Base-by-base conservation (phyloP, 495 filamentous ascomycete species). In the Podospora pseudopauciseta region DNA sequence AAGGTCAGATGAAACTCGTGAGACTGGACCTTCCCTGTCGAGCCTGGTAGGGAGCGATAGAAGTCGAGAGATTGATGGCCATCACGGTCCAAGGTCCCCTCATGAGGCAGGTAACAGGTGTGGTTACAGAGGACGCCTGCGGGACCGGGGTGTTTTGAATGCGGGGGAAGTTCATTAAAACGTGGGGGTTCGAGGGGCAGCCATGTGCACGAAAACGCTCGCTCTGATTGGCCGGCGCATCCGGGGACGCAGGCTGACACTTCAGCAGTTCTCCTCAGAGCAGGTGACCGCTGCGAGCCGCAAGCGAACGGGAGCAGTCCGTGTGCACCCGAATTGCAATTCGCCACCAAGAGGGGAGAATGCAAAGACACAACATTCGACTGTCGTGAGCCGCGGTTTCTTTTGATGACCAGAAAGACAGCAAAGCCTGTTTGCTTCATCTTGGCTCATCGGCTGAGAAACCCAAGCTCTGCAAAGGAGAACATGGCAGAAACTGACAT, bases 271-370 rank as follows among this genome's bases (percentile, higher is more conserved):
- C 39, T 49, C 15, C 39, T 13, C 39, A 49, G 39, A 13, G 39
- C 39, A 49, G 39, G 39, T 49, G 39, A 49, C 39, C 5, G 39
- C 39, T 13, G 39, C 30, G 59, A 61, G 59, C 59, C 59, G 59
- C 59, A 61, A 61, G 59, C 59, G 20, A 61, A 26, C 59, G 26
- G 23, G 26, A 61, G 23, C 23, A 26, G 30, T 61, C 59, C 59
- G 59, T 28, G 11, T 26, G 26, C 59, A 61, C 59, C 59, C 59
- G 59, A 61, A 32, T 61, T 49, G 59, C 26, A 18, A 61, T 61
- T 61, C 18, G 59, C 59, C 59, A 61, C 59, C 26, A 61, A 61
- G 59, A 61, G 59, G 59, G 59, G 59, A 61, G 26, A 61, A 49
- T 49, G 39, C 5, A 49, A 49, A 49, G 39, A 49, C 13, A 11